phyloP scores from a whole-genome alignment of 805 yeast species.

The Yamadazyma ubonensis region DNA sequence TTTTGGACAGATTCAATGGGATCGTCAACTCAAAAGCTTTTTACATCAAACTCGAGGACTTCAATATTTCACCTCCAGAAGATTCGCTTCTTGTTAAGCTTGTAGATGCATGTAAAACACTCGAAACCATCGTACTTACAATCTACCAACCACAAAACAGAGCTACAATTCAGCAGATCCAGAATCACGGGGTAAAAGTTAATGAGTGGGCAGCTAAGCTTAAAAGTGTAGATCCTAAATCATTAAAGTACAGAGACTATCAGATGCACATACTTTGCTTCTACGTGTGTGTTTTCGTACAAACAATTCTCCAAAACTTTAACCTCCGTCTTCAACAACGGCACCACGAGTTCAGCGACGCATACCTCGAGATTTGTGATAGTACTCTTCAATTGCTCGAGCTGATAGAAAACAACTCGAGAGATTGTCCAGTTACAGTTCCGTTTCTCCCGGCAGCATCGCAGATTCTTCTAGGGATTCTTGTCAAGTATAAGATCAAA shows the following conservation, averaged over 20 bases:
- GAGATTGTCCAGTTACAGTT: constrained; percentile 6
- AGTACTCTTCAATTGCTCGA: neutral
- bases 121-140: constrained; percentile 9
- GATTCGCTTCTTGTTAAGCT: constrained; percentile 2
- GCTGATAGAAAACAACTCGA: neutral
- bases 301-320: neutral
- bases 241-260: neutral
- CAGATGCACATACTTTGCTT: neutral
- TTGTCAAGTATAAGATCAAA: constrained; percentile 14
- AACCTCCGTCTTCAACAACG: neutral
- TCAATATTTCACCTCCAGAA: constrained; percentile 19
- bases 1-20: constrained; percentile 34
- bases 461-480: constrained; percentile 7
- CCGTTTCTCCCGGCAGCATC: constrained; percentile 12
- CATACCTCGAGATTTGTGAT: neutral
- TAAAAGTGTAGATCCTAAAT: neutral
- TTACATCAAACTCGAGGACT: constrained; percentile 31
- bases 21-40: constrained; percentile 26
- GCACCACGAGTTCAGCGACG: constrained; percentile 2
- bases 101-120: neutral
- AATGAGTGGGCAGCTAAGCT: constrained; percentile 3
- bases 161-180: constrained; percentile 1
- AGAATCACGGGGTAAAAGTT: neutral
- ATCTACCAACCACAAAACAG: constrained; percentile 13
- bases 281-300: neutral